Percentiles rank a stretch among this genome's conserved stretches.
phyloP scores from a whole-genome alignment of 2,329 filamentous ascomycete species.

The Tolypocladium tundrense region DNA sequence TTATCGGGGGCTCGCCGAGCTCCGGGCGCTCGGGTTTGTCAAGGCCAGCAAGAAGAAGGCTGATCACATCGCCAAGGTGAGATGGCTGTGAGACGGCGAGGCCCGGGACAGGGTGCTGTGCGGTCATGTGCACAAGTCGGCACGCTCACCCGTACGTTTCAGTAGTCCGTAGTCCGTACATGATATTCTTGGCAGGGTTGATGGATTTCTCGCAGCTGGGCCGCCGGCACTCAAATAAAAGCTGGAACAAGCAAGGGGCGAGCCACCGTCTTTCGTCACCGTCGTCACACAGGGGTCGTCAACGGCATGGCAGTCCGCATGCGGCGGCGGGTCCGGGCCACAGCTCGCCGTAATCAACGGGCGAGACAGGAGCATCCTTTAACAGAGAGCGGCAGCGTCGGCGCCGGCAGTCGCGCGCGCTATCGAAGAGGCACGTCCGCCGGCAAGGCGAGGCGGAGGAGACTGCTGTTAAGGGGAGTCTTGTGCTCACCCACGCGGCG shows the following conservation, averaged over 20 bases:
- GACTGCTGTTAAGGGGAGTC: background rate
- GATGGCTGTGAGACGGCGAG: slow-evolving; percentile 47
- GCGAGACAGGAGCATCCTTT: background rate
- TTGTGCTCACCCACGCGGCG: background rate
- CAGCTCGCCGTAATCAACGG: slow-evolving; percentile 1
- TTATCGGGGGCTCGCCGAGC: slow-evolving; percentile 74
- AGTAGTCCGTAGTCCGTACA: background rate
- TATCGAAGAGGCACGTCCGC: background rate
- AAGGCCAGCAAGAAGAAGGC: slow-evolving; percentile 85
- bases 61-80: slow-evolving; percentile 86
- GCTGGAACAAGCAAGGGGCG: background rate
- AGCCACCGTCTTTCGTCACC: background rate
- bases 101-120: background rate
- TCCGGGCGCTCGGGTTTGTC: slow-evolving; percentile 77
- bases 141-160: too few relatives aligned
- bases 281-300: background rate
- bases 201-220: background rate
- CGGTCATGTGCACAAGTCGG: too few relatives aligned
- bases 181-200: background rate
- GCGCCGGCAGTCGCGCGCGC: background rate
- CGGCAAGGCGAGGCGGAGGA: background rate
- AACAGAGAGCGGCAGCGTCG: background rate
- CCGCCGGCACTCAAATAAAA: background rate
- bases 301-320: background rate
- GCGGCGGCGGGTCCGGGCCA: background rate